Evolutionary conservation across 306 rosid species (phyloP).

Genomic region (Rosa multiflora): DNA sequence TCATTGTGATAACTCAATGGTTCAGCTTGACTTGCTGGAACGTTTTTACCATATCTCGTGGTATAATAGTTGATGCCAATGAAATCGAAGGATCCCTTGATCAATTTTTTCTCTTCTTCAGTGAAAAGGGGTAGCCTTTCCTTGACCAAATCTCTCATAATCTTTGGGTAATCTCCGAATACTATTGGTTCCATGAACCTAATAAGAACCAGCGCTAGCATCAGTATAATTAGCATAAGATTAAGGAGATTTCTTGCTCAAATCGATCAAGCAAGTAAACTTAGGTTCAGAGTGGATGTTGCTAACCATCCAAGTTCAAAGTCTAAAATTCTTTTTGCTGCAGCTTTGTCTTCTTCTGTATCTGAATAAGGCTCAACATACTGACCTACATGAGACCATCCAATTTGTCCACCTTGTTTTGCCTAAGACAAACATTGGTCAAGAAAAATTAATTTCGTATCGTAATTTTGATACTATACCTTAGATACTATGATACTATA

Average conservation of each 20-base stretch:
- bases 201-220: background rate
- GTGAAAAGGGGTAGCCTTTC: slow-evolving; percentile 25
- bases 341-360: slow-evolving; percentile 27
- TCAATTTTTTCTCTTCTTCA: slow-evolving; percentile 7
- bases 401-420: slow-evolving; percentile 44
- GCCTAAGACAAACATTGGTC: slow-evolving; percentile 7
- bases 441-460: background rate
- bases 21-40: background rate
- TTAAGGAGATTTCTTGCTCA: background rate
- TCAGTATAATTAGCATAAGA: background rate
- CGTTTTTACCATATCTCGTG: slow-evolving; percentile 13
- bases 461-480: no score
- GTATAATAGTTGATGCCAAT: slow-evolving; percentile 38
- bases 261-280: background rate
- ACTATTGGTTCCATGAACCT: slow-evolving; percentile 31
- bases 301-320: slow-evolving; percentile 39
- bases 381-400: slow-evolving; percentile 20
- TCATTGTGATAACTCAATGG: slow-evolving; percentile 16
- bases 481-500: background rate
- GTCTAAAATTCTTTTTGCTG: slow-evolving; percentile 36
- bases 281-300: background rate
- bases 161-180: slow-evolving; percentile 27
- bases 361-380: slow-evolving; percentile 31
- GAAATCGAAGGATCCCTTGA: slow-evolving; percentile 26
- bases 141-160: slow-evolving; percentile 21